Evolutionary conservation across 768 basidiomycete genomes (phyloP), one percentile per base, ranked within the genome.

Genomic region (Phanerochaete sordida): DNA sequence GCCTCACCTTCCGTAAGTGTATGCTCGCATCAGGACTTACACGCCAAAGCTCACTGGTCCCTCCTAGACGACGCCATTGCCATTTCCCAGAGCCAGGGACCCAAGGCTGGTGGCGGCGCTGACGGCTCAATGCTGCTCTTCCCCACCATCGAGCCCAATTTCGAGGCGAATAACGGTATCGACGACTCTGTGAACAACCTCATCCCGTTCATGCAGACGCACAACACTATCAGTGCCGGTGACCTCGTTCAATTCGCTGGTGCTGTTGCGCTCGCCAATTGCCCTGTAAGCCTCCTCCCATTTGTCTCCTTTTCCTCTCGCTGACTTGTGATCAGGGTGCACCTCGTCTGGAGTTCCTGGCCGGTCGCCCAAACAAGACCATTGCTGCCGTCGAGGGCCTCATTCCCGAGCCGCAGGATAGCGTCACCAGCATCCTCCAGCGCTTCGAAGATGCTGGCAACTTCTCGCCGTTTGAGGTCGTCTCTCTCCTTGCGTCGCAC

Each of bases 81-180:
- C 35, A 53, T 53, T 31, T 53, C 51, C 5, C 51, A 23, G 12
- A 53, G 51, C 51, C 13, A 33, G 33, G 51, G 51, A 16, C 31
- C 51, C 51, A 31, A 13, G 3, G 51, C 51, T 26, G 70, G 73
- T 39, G 68, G 67, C n/a, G 73, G 73, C 2, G 71, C 70, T 47
- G 82, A 84, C 59, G 83, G 81, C 28, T 82, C 81, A 3, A 77
- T 83, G 61, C 73, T 81, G 60, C 69, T 72, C 1, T 83, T 84
- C 69, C 64, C 68, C 24, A 70, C 74, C 9, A 74, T 75, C 37
- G 82, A 82, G 64, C 69, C 74, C 23, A 58, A 63, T 8, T 82
- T 77, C 69, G 65, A 69, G 7, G 78, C 80, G 4, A 82, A 81
- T 64, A 62, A 60, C 27, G 80, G 81, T 26, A 64, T 68, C 64